phyloP scores from a whole-genome alignment of 73 alveolate species.

The Breviolum minutum region DNA sequence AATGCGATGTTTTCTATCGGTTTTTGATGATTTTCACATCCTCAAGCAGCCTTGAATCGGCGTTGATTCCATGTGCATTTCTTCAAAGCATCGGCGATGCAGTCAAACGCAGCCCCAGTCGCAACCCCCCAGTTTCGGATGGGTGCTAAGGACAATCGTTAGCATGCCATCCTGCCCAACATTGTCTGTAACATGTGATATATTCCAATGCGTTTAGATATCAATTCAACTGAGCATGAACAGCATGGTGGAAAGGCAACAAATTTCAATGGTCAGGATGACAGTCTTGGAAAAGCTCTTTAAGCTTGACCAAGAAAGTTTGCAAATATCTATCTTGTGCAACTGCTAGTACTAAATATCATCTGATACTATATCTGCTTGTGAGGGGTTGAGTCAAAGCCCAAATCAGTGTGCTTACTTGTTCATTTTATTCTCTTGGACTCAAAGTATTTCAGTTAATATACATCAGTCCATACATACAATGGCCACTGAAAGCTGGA shows the following conservation, averaged over 20 bases:
- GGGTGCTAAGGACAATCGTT: conserved; percentile 41
- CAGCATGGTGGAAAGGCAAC: no score
- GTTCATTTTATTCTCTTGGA: background rate
- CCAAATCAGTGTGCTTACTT: background rate
- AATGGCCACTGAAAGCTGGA: no score
- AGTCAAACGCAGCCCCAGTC: conserved; percentile 1
- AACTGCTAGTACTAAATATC: no score
- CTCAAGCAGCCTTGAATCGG: no score
- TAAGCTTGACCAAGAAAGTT: background rate
- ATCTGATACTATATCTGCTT: no score
- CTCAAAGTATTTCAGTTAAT: no score
- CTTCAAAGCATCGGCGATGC: conserved; percentile 18
- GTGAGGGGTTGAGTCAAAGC: no score
- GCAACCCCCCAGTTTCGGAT: conserved; percentile 56
- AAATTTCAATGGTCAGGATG: background rate
- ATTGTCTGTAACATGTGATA: background rate
- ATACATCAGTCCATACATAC: no score
- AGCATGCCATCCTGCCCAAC: conserved; percentile 15
- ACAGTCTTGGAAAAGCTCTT: conserved; percentile 18
- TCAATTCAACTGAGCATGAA: no score
- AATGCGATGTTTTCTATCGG: no score
- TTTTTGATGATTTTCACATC: no score
- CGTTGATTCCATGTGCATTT: no score
- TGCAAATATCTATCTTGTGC: background rate
- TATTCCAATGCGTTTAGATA: background rate